Conservation (phyloP, 2,329 filamentous ascomycete species). For the Arachnomyces sp. region DNA sequence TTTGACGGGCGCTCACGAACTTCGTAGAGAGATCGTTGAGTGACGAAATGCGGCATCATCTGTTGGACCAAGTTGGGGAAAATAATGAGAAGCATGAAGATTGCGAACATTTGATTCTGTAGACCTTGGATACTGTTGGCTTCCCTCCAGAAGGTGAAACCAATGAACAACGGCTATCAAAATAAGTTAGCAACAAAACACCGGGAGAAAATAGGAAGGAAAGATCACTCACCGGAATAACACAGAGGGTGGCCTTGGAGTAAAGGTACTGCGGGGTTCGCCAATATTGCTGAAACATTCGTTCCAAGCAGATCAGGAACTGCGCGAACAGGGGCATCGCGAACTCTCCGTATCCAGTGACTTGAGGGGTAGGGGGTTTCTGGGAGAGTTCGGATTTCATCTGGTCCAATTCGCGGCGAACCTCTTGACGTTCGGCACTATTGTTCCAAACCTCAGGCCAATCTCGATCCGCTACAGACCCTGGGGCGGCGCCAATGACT, state of each 20-base stretch:
- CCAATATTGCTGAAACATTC: conserved; percentile 90
- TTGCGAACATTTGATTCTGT: conserved; percentile 83
- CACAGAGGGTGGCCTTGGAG: conserved; percentile 65
- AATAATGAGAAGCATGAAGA: conserved; percentile 78
- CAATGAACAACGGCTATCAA: conserved; percentile 61
- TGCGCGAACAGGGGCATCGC: conserved; percentile 67
- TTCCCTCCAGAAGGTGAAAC: conserved; percentile 73
- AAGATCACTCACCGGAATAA: conserved; percentile 14
- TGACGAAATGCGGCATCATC: conserved; percentile 54
- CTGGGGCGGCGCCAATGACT: conserved; percentile 53
- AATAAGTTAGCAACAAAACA: conserved; percentile 33
- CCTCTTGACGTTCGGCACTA: conserved; percentile 45
- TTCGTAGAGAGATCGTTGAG: conserved; percentile 53
- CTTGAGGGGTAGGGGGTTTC: conserved; percentile 10
- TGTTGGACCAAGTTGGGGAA: conserved; percentile 55
- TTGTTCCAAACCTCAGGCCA: conserved; percentile 48
- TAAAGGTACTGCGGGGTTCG: conserved; percentile 84
- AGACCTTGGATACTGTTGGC: conserved; percentile 70
- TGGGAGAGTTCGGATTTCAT: conserved; percentile 43
- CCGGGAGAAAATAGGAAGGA: too few species aligned
- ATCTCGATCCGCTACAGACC: conserved; percentile 53
- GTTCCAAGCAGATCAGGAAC: conserved; percentile 58
- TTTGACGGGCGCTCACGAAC: conserved; percentile 57
- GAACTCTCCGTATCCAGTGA: conserved; percentile 53
- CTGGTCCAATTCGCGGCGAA: conserved; percentile 38